A percentile compares a stretch with the other conserved stretches of the same genome.
Evolutionary conservation across 176 grass and related monocot genomes (phyloP).

Genomic region (Dendrocalamus sinicus): DNA sequence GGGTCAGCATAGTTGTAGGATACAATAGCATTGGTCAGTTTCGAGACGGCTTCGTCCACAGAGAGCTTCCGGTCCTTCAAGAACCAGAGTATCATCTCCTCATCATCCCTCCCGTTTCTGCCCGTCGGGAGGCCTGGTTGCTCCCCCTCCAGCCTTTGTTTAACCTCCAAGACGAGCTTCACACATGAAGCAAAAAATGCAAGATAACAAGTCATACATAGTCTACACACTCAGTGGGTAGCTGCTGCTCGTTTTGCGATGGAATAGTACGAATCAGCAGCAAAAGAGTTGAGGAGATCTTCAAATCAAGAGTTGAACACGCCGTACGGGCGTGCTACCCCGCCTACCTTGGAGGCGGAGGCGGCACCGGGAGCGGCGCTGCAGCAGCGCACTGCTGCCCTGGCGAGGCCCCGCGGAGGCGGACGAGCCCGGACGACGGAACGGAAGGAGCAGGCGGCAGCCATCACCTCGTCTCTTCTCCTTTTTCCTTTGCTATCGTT

Average conservation of each 20-base stretch:
- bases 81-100: constrained; percentile 95
- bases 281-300: background rate
- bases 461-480: constrained; percentile 30
- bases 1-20: constrained; percentile 32
- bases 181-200: constrained; percentile 9
- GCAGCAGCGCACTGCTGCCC: constrained; percentile 26
- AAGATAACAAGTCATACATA: background rate
- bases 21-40: constrained; percentile 89
- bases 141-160: constrained; percentile 65
- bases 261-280: background rate
- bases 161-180: constrained; percentile 82
- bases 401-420: background rate
- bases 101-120: constrained; percentile 76
- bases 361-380: constrained; percentile 20
- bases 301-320: background rate
- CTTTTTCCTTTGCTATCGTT: background rate
- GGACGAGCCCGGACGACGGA: constrained; percentile 26
- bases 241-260: background rate
- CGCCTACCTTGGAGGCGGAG: constrained; percentile 35
- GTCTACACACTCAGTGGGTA: background rate
- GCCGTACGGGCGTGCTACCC: background rate
- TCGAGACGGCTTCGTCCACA: constrained; percentile 64
- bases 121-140: constrained; percentile 69
- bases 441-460: constrained; percentile 39
- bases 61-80: constrained; percentile 86